Evolutionary conservation across 129 eudicot genomes (phyloP).

Genomic region (Saussurea involucrata): DNA sequence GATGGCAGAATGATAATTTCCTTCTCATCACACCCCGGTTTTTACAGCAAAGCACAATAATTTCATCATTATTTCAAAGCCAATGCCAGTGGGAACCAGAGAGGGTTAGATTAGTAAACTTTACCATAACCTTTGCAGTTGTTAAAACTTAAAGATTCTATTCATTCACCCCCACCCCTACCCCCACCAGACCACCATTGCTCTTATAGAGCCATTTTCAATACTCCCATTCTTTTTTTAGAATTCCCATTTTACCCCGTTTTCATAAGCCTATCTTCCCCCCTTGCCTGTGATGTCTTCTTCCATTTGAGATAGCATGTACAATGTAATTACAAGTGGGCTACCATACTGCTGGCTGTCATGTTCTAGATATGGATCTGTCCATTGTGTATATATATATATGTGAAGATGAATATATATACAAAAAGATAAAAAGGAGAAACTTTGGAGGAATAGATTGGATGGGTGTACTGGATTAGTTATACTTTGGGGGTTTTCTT

Average conservation of each 20-base stretch:
- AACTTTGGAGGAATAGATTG: conserved; percentile 45
- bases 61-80: conserved; percentile 30
- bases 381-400: conserved; percentile 47
- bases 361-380: conserved; percentile 47
- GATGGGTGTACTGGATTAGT: conserved; percentile 50
- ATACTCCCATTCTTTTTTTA: conserved; percentile 20
- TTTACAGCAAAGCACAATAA: conserved; percentile 40
- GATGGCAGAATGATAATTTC: conserved; percentile 19
- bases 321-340: conserved; percentile 36
- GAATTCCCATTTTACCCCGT: conserved; percentile 21
- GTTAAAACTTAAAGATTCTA: conserved; percentile 30
- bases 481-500: conserved; percentile 35
- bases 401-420: conserved; percentile 48
- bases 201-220: conserved; percentile 44
- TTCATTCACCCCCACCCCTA: conserved; percentile 49
- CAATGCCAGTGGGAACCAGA: conserved; percentile 29
- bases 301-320: conserved; percentile 37
- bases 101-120: conserved; percentile 49
- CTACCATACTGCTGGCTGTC: conserved; percentile 17
- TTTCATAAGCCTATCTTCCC: conserved; percentile 26
- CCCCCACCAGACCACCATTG: conserved; percentile 18
- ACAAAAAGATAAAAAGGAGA: conserved; percentile 27
- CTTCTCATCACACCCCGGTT: conserved; percentile 10
- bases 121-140: conserved; percentile 35
- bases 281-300: conserved; percentile 25